Evolutionary conservation across 2,329 filamentous ascomycete genomes (phyloP).

Genomic region (Metarhizium humberi): DNA sequence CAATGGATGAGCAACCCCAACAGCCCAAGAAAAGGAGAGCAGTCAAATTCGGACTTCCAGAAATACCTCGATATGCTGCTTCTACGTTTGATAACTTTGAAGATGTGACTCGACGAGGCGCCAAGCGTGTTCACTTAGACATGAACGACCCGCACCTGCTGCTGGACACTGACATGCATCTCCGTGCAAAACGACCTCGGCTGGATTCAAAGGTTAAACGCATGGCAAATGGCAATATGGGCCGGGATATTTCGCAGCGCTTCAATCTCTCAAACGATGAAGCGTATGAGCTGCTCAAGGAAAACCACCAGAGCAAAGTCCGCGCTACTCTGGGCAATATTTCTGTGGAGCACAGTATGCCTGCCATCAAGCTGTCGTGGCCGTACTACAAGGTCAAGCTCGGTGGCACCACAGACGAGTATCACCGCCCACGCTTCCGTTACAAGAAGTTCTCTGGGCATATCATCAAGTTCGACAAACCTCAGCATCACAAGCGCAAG

Average conservation of each 20-base stretch:
- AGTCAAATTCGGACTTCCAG: conserved; percentile 48
- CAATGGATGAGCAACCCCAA: conserved; percentile 32
- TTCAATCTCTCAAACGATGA: conserved; percentile 97
- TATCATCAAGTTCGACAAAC: conserved; percentile 62
- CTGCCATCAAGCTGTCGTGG: conserved; percentile 83
- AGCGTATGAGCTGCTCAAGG: conserved; percentile 89
- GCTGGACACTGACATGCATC: conserved; percentile 64
- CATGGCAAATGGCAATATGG: conserved; percentile 59
- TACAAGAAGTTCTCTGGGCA: conserved; percentile 60
- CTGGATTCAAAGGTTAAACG: conserved; percentile 51
- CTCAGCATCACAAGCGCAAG: conserved; percentile 70
- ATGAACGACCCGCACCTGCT: conserved; percentile 82
- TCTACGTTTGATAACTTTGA: conserved; percentile 77
- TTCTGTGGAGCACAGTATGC: conserved; percentile 89
- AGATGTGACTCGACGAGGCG: conserved; percentile 58
- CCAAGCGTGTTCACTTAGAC: conserved; percentile 74
- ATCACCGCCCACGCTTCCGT: conserved; percentile 71
- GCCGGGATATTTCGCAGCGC: conserved; percentile 64
- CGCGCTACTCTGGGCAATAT: conserved; percentile 85
- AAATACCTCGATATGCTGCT: conserved; percentile 49
- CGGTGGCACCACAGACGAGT: conserved; percentile 63
- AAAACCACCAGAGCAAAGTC: conserved; percentile 94
- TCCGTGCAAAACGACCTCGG: conserved; percentile 50
- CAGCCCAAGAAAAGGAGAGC: conserved; percentile 61
- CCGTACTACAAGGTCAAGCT: conserved; percentile 92